phyloP scores from a whole-genome alignment of 306 rosid species.

The Citrullus mucosospermus region DNA sequence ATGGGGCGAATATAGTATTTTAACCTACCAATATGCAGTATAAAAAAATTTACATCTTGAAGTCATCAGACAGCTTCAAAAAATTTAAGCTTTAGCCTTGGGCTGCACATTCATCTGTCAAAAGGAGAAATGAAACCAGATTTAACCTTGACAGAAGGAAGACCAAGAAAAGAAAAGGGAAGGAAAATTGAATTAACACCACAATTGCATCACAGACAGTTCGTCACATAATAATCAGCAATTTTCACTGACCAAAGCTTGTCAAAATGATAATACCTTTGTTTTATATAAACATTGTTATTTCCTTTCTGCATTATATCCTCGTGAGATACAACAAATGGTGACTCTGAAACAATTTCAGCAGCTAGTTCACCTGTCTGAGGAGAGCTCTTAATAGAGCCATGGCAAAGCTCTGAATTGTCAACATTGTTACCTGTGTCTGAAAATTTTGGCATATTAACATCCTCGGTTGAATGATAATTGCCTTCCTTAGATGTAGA shows the following conservation, averaged over 20 bases:
- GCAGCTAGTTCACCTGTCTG: slow-evolving; percentile 23
- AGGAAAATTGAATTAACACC: not conserved
- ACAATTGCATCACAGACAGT: not conserved
- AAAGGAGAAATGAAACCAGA: not conserved
- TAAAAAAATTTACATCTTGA: not conserved
- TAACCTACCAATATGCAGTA: not conserved
- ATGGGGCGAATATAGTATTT: not conserved
- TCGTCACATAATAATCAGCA: not conserved
- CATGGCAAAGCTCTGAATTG: slow-evolving; percentile 28
- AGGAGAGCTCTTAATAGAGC: slow-evolving; percentile 26
- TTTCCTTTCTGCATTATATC: slow-evolving; percentile 57
- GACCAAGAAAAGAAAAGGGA: not conserved
- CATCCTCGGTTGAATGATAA: slow-evolving; percentile 21
- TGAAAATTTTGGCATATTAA: slow-evolving; percentile 16
- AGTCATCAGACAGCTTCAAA: not conserved
- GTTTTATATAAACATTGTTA: slow-evolving; percentile 49
- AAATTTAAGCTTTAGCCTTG: not conserved
- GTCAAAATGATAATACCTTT: slow-evolving; percentile 14
- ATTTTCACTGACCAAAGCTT: not conserved
- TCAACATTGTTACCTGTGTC: not conserved
- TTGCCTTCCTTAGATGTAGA: slow-evolving; percentile 17
- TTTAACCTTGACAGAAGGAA: not conserved
- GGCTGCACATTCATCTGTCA: slow-evolving; percentile 4
- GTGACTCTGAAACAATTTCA: slow-evolving; percentile 43
- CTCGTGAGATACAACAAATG: slow-evolving; percentile 37